Base-by-base conservation (phyloP, 768 basidiomycete species). In the Amyloporia xantha region DNA sequence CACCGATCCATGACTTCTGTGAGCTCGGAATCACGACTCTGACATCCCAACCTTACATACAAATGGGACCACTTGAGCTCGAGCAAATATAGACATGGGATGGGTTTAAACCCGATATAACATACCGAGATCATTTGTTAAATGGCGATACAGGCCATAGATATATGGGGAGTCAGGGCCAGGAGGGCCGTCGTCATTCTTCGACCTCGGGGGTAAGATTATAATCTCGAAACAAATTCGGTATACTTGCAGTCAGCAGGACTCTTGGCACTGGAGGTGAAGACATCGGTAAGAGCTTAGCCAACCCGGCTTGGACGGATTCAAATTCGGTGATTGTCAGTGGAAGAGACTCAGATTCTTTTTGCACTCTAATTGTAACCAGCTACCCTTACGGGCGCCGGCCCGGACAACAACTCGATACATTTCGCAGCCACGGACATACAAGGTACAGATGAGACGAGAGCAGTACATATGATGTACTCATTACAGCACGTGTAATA, bases 141-240 rank as follows among this genome's bases (percentile, higher is more conserved):
- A 69, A 55, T 79, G 71, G 20, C 68, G 72, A 59, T 83, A 88
- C 39, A 91, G 70, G 5, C 82, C 83, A 43, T 83, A 80, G 44
- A 89, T 73, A 62, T 84, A 89, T 0, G 89, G 89, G 1, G 88
- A 90, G 28, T 84, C 81, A 6, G 65, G 53, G 28, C 79, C 67
- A 5, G 89, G 90, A 12, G 89, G 90, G 2, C 89, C 89, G 58
- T 92, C 90, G 59, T 92, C 89, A 62, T 91, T 91, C 82, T 89
- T 56, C 33, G 33, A 41, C 21, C 30, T 43, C 21, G 54, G 11
- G 6, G 40, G 41, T 10, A 49, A 39, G 27, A 42, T 17, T 39
- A 38, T 27, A 25, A 37, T 41, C 5, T n/a, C 15, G 23, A 15
- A 15, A n/a, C 10, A 42, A n/a, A n/a, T 39, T 50, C 25, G 41